These are phyloP conservation scores for Globisporangium mamillatum DNA, from an alignment of 352 stramenopile genomes.

Conservation along the genomic window DNA sequence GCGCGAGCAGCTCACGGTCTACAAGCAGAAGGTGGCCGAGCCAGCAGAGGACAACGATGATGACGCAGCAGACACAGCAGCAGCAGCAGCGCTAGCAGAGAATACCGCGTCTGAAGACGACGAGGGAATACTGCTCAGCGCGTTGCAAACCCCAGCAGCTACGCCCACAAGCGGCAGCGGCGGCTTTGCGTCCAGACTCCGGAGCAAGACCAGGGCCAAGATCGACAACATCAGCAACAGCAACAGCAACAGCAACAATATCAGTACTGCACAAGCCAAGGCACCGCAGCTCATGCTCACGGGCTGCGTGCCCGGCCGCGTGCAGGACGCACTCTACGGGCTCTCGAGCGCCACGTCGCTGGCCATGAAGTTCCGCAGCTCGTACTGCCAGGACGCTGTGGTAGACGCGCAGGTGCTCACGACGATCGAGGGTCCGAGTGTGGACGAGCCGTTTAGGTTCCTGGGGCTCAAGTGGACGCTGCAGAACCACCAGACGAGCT, in stretches of 20 bases:
- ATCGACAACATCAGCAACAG: background rate
- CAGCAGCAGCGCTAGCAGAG: constrained; percentile 3
- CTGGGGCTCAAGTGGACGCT: constrained; percentile 68
- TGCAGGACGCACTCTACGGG: constrained; percentile 67
- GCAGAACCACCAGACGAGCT: constrained; percentile 44
- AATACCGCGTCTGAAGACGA: background rate
- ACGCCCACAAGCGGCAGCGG: background rate
- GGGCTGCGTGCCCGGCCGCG: constrained; percentile 38
- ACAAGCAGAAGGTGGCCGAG: constrained; percentile 39
- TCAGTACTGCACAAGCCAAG: background rate
- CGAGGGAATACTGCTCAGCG: background rate
- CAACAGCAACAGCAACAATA: background rate
- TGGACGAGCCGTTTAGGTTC: constrained; percentile 49
- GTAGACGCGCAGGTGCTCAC: constrained; percentile 36
- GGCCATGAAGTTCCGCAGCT: constrained; percentile 59
- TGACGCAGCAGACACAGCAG: constrained; percentile 14
- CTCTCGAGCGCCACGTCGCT: constrained; percentile 45
- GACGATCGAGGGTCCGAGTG: constrained; percentile 38
- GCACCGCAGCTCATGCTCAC: constrained; percentile 41
- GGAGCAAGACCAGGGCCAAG: background rate
- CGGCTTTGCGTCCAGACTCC: constrained; percentile 1
- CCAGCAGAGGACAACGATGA: background rate
- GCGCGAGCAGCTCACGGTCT: constrained; percentile 50
- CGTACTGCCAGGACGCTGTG: constrained; percentile 19
- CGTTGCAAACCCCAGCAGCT: constrained; percentile 12